Evolutionary conservation across 2,329 filamentous ascomycete genomes (phyloP).

Genomic region (Claviceps spartinae): DNA sequence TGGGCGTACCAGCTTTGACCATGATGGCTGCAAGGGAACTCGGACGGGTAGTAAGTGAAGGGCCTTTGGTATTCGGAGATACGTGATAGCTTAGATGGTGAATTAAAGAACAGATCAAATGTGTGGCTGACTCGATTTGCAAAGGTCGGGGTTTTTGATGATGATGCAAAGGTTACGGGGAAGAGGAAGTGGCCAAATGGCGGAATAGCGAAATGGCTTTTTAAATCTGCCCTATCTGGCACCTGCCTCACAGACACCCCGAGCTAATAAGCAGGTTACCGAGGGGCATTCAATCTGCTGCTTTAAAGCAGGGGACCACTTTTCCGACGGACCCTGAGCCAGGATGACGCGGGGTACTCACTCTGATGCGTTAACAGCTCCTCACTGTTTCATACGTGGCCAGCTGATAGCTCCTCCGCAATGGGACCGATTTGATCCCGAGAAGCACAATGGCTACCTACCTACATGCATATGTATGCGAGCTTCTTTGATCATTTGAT

Average conservation of each 20-base stretch:
- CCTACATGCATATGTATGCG: too few species aligned
- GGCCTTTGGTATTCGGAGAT: not conserved
- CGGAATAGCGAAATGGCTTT: not conserved
- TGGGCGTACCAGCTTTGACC: slow-evolving; percentile 46
- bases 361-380: not conserved
- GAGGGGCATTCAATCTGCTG: not conserved
- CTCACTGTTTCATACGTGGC: not conserved
- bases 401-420: not conserved
- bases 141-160: not conserved
- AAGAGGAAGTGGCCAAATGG: not conserved
- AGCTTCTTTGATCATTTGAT: too few species aligned
- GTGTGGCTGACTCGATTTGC: not conserved
- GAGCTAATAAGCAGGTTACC: not conserved
- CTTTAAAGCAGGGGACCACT: not conserved
- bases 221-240: not conserved
- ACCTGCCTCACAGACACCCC: not conserved
- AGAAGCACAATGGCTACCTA: too few species aligned
- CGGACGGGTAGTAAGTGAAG: not conserved
- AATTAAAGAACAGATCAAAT: not conserved
- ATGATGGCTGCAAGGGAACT: slow-evolving; percentile 23
- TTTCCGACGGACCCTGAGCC: not conserved
- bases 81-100: not conserved
- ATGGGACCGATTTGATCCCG: too few species aligned
- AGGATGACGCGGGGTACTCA: not conserved
- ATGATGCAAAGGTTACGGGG: not conserved